Conservation (phyloP, 2,329 filamentous ascomycete species). For the Xylariomycetidae sp. region DNA sequence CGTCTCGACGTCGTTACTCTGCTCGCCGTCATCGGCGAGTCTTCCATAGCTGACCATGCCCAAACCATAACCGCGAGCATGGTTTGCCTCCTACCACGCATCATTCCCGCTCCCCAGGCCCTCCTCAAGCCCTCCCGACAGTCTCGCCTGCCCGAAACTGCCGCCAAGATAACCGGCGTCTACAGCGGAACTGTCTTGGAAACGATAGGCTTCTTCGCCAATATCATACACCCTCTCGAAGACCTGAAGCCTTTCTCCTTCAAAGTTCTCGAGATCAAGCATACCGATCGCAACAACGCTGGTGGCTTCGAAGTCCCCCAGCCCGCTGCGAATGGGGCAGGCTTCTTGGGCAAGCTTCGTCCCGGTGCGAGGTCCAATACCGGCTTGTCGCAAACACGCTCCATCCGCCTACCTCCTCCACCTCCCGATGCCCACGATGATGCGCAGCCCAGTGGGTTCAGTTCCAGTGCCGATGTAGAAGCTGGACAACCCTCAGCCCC, state of each 20-base stretch:
- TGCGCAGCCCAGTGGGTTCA: slow-evolving; percentile 11
- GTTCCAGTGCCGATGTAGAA: slow-evolving; percentile 19
- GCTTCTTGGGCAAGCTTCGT: slow-evolving; percentile 9
- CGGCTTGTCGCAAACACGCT: slow-evolving; percentile 3
- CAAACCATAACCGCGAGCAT: slow-evolving; percentile 56
- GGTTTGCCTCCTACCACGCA: slow-evolving; percentile 53
- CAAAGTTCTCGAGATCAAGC: slow-evolving; percentile 43
- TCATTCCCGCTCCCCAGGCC: slow-evolving; percentile 59
- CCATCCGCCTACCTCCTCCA: slow-evolving; percentile 10
- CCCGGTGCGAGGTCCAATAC: slow-evolving; percentile 9
- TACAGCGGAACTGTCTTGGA: slow-evolving; percentile 50
- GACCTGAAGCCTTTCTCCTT: slow-evolving; percentile 43
- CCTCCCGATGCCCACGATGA: slow-evolving; percentile 5
- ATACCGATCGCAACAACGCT: slow-evolving; percentile 29
- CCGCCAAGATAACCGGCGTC: slow-evolving; percentile 54
- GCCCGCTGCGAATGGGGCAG: slow-evolving; percentile 4
- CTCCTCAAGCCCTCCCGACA: slow-evolving; percentile 54
- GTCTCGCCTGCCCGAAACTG: slow-evolving; percentile 49
- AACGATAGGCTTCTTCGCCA: slow-evolving; percentile 57
- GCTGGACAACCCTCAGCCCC: slow-evolving; percentile 14
- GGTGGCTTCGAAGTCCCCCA: slow-evolving; percentile 16
- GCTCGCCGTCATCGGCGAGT: slow-evolving; percentile 59
- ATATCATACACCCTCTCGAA: slow-evolving; percentile 54
- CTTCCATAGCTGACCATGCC: slow-evolving; percentile 51
- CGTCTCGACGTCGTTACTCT: slow-evolving; percentile 58